Base-by-base conservation (phyloP, 768 basidiomycete genomes). In the Lactarius vividus region DNA sequence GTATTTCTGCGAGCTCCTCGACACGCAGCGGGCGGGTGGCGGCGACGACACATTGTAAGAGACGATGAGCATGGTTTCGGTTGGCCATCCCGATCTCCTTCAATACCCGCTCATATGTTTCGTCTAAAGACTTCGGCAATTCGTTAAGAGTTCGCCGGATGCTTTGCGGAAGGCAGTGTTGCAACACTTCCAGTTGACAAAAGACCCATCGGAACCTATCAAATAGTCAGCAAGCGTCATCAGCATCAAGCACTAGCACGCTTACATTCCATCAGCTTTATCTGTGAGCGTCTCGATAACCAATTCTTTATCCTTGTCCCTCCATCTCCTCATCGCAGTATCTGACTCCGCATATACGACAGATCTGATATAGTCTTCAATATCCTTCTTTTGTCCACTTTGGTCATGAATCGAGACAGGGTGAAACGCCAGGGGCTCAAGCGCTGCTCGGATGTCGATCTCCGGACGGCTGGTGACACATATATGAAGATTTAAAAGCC, bases 171-270 rank as follows among this genome's bases (percentile, higher is more conserved):
- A 23, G 2, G 11, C 46, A 49, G 13, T 23, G n/a, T 11, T 23
- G 46, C 23, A 49, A 23, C 2, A n/a, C 46, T 11, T 49, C 46
- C 0, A 49, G 11, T 2, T 49, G n/a, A 23, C 46, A 49, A 23
- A 49, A 23, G 4, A 49, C 46, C 46, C 46, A 49, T 23, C 46
- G 46, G 46, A 49, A 49, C 46, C 46, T 49, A 5, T 49, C 11
- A 49, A 23, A 49, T 49, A 23, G 23, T 49, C n/a, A 23, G 23
- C 8, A 49, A 23, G n/a, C 13, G 9, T 23, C 23, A 23, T 23
- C 20, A 4, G n/a, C 23, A 0, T 23, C 11, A 3, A n/a, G n/a
- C n/a, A n/a, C 10, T 10, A 23, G 1, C 11, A 4, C 23, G 0
- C 46, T 49, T 23, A 49, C 46, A 49, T 49, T 49, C 46, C 46